These are phyloP conservation scores for Vigna trinervia DNA, from an alignment of 306 rosid species.

Conservation along the genomic window DNA sequence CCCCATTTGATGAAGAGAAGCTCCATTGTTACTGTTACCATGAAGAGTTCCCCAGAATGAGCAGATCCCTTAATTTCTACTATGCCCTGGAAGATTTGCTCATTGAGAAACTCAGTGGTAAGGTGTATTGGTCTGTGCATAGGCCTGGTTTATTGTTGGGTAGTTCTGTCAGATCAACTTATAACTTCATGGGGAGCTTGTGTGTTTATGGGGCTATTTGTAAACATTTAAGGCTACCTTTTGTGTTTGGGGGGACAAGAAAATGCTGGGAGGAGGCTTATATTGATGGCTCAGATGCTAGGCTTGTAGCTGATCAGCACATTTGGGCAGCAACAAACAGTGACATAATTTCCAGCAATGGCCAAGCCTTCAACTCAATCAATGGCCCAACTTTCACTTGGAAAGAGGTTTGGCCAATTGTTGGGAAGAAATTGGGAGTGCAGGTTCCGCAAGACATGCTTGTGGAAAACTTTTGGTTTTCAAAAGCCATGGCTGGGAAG, in stretches of 20 bases:
- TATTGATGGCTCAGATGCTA: conserved; percentile 85
- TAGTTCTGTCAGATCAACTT: conserved; percentile 67
- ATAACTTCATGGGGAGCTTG: conserved; percentile 78
- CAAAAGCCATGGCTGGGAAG: conserved; percentile 70
- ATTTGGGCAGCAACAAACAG: conserved; percentile 76
- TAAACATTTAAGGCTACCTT: conserved; percentile 65
- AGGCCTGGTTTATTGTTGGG: conserved; percentile 87
- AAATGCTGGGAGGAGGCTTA: conserved; percentile 79
- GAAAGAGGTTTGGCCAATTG: conserved; percentile 79
- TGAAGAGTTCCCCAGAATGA: conserved; percentile 68
- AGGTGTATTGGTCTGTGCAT: conserved; percentile 76
- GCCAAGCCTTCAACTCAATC: conserved; percentile 72
- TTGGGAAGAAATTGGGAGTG: conserved; percentile 68
- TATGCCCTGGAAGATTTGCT: conserved; percentile 83
- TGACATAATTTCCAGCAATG: conserved; percentile 36
- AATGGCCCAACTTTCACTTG: conserved; percentile 80
- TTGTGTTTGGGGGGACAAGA: conserved; percentile 82
- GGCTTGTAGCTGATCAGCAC: conserved; percentile 92
- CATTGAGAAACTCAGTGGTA: conserved; percentile 62
- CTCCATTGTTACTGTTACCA: conserved; percentile 47
- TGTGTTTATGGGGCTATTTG: conserved; percentile 88
- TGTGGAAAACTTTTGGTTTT: conserved; percentile 60
- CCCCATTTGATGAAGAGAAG: conserved; percentile 50
- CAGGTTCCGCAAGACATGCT: conserved; percentile 55
- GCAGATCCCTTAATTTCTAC: conserved; percentile 63